A percentile compares a stretch with the other conserved stretches of the same genome.
Conservation (phyloP, 371 early-diverging fungal species). For the Choanephora cucurbitarum region DNA sequence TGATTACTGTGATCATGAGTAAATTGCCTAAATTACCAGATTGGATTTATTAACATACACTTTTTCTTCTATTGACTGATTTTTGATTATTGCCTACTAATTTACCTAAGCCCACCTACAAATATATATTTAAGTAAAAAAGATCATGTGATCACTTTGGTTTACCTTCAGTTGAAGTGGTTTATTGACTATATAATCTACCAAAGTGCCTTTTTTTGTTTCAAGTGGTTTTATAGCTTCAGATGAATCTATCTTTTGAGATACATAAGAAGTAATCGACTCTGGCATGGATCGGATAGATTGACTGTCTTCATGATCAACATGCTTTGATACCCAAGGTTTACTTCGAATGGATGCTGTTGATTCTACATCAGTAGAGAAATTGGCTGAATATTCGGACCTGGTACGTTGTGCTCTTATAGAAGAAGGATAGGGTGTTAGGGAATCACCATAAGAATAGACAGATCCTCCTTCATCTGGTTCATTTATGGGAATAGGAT, state of each 20-base stretch:
- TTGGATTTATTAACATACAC: slow-evolving; percentile 9
- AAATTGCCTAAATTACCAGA: slow-evolving; percentile 17
- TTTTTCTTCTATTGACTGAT: not conserved
- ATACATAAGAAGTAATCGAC: no score
- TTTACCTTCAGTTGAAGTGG: not conserved
- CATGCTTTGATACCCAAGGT: slow-evolving; percentile 20
- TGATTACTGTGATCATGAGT: slow-evolving; percentile 20
- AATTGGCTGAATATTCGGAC: slow-evolving; percentile 20
- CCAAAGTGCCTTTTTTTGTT: no score
- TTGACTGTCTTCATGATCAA: not conserved
- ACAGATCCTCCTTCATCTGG: slow-evolving; percentile 22
- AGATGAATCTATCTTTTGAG: no score
- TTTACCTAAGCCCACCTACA: not conserved
- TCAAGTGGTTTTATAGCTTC: no score
- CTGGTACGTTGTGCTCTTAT: slow-evolving; percentile 15
- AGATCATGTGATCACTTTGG: not conserved
- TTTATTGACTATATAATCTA: not conserved
- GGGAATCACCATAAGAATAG: slow-evolving; percentile 16
- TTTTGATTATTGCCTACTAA: not conserved
- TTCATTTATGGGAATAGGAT: slow-evolving; percentile 5
- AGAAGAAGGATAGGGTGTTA: slow-evolving; percentile 13
- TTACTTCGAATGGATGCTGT: slow-evolving; percentile 23
- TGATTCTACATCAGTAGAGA: slow-evolving; percentile 20
- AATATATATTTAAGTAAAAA: not conserved
- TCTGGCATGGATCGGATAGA: no score